Evolutionary conservation across 345 rosid species (phyloP), one percentile per base, ranked within the genome.

Genomic region (Iberis pinnata): DNA sequence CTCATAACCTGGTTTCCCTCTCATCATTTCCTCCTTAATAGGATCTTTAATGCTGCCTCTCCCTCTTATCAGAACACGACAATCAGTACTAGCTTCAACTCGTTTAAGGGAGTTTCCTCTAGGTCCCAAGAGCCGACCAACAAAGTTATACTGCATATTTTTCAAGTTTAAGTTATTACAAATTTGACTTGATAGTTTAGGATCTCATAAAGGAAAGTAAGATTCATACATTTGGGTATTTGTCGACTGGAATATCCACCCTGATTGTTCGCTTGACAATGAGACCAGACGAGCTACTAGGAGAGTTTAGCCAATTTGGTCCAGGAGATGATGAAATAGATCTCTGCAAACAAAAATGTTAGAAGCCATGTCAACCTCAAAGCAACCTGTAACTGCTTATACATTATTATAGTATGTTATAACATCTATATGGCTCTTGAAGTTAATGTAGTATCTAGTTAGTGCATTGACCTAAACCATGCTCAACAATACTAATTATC

Each of bases 101-200:
- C 99, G 79, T 76, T 88, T 93, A 27, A 93, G 84, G 20, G 99
- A 93, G 79, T 93, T 86, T 8, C 99, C 99, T 67, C 97, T 76
- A 43, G 97, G 99, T 27, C 97, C 99, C 58, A 93, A 83, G 60
- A 93, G 92, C 56, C 97, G 97, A 20, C 99, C 97, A 12, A 93
- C 99, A 71, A 93, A 93, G 71, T 93, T 93, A 79, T 59, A 93
- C 99, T 93, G 84, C 63, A 64, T 16, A 54, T 64, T 24, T 60
- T 53, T n/a, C n/a, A 27, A 12, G 11, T 43, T 16, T 32, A 19
- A 41, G 43, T 73, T 58, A 69, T 70, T n/a, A n/a, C 13, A 12
- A 4, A 35, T 35, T 12, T 6, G 39, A 35, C 12, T 17, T 47
- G 15, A 38, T 18, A 26, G 43, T 72, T 55, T 69, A 69, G n/a